Evolutionary conservation across 371 early-diverging fungal species (phyloP).

Genomic region (Syncephalis fuscata): DNA sequence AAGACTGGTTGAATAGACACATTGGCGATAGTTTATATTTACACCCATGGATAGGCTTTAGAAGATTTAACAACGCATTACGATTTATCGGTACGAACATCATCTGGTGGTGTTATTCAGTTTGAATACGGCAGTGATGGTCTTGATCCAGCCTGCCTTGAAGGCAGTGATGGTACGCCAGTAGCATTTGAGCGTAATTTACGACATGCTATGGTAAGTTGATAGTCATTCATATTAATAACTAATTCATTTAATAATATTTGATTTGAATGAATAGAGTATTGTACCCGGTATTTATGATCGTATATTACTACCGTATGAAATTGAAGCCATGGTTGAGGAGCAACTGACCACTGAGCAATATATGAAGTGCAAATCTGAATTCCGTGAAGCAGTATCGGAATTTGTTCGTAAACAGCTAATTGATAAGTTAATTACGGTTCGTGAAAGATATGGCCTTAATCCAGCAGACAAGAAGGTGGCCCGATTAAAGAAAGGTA

Average conservation of each 20-base stretch:
- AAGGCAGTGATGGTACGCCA: constrained; percentile 78
- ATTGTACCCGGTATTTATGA: constrained; percentile 12
- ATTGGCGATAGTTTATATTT: constrained; percentile 6
- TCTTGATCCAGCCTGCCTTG: constrained; percentile 91
- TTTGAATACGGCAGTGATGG: constrained; percentile 98
- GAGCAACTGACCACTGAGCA: constrained; percentile 22
- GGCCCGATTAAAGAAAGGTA: neutral
- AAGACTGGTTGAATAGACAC: constrained; percentile 9
- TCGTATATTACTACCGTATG: constrained; percentile 42
- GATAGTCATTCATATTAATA: neutral
- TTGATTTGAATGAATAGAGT: neutral
- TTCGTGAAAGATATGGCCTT: constrained; percentile 17
- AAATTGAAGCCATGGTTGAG: constrained; percentile 39
- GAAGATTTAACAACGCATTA: constrained; percentile 94
- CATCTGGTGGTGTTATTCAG: constrained; percentile 88
- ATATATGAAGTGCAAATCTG: constrained; percentile 19
- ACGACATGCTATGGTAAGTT: constrained; percentile 28
- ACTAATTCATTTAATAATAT: neutral
- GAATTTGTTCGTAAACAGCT: constrained; percentile 34
- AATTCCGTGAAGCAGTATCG: constrained; percentile 10
- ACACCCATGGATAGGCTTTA: constrained; percentile 35
- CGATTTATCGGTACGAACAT: constrained; percentile 93
- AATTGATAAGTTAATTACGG: constrained; percentile 20
- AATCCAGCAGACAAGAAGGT: neutral
- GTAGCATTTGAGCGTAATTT: constrained; percentile 80